Percentiles rank a stretch among this genome's conserved stretches.
Conservation (phyloP, 768 basidiomycete species). For the Favolaschia claudopus region DNA sequence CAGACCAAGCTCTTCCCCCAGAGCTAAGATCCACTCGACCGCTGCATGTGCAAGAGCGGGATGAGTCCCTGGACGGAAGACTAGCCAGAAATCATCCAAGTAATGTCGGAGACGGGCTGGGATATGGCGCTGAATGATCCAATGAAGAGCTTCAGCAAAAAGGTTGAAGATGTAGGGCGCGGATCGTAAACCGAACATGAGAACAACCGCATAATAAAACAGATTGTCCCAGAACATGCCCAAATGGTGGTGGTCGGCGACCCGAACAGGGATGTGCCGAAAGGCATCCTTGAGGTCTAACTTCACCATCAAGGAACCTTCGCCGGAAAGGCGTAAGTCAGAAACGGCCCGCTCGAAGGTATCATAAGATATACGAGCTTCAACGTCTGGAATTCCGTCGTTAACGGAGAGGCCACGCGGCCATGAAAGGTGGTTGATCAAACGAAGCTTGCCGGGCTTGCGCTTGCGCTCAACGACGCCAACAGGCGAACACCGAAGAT, state of each 20-base stretch:
- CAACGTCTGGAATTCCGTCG: constrained; percentile 38
- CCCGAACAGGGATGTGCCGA: constrained; percentile 41
- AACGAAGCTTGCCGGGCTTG: constrained; percentile 30
- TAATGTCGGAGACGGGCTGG: constrained; percentile 40
- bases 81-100: constrained; percentile 44
- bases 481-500: constrained; percentile 34
- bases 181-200: constrained; percentile 41
- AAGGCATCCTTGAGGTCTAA: constrained; percentile 47
- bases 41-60: constrained; percentile 18
- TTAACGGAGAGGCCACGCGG: constrained; percentile 36
- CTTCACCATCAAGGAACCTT: constrained; percentile 39
- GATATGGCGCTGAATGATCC: constrained; percentile 46
- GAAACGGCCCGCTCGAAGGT: constrained; percentile 32
- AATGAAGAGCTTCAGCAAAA: constrained; percentile 48
- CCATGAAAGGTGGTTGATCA: constrained; percentile 41
- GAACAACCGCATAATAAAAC: constrained; percentile 39
- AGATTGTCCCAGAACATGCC: constrained; percentile 39
- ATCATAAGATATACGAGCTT: constrained; percentile 40
- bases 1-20: constrained; percentile 38
- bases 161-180: constrained; percentile 51
- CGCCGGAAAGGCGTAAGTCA: constrained; percentile 33
- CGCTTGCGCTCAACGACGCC: constrained; percentile 32
- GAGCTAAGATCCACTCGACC: constrained; percentile 38
- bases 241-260: constrained; percentile 40
- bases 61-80: constrained; percentile 26